Base-by-base conservation (phyloP, 345 rosid species). In the Heritiera fomes region DNA sequence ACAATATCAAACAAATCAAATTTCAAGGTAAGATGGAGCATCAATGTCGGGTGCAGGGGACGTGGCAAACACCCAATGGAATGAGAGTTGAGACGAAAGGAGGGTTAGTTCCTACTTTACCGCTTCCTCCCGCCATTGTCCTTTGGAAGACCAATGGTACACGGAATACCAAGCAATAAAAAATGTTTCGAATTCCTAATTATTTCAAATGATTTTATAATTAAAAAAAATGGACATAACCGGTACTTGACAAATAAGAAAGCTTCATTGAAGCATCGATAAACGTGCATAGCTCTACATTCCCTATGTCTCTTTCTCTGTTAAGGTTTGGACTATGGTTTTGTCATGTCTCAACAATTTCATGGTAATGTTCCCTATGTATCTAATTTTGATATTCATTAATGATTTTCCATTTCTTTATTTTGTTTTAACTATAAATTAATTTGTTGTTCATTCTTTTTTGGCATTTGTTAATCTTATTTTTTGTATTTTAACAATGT, bases 1-100 rank as follows among this genome's bases (percentile, higher is more conserved):
- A n/a, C n/a, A n/a, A n/a, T n/a, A n/a, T n/a, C n/a, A n/a, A 28
- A 60, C 40, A 2, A 62, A 18, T 8, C 8, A 62, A 62, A 30
- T 12, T 15, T 10, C 40, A 43, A 71, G 23, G 34, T 5, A 78
- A 78, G 81, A 75, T 52, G 58, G 20, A 71, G 76, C 86, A 82
- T 61, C 75, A 58, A 71, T 13, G 30, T 76, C 76, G 86, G 79
- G n/a, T 73, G 40, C 1, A 43, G 52, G 17, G 83, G 83, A 83
- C 85, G 82, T 84, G 88, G 78, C 82, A 63, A 30, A 38, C 41
- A 43, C 80, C 80, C 81, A 80, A 67, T 12, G 20, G 30, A 71
- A 55, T 6, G 23, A 55, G 60, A 55, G 60, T 18, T 55, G 60
- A 17, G 4, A 55, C 34, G 38, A 15, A 47, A n/a, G 18, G 32